Evolutionary conservation across 179 eudicot genomes (phyloP).

Genomic region (Beta lomatogona): DNA sequence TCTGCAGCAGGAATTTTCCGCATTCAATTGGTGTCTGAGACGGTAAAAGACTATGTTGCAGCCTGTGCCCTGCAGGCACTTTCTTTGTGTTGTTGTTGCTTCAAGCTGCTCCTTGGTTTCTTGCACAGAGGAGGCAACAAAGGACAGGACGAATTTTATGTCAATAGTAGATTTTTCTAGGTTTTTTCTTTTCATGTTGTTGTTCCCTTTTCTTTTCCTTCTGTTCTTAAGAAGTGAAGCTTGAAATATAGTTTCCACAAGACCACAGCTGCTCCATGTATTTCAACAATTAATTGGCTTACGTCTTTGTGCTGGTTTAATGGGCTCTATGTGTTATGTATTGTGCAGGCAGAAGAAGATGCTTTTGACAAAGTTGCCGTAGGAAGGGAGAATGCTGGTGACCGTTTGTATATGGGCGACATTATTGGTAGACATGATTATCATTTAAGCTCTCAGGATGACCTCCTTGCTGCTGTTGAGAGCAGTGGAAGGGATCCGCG

Average conservation of each 20-base stretch:
- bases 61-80: no score
- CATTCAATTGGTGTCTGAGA: not conserved
- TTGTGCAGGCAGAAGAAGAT: slow-evolving; percentile 76
- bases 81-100: not conserved
- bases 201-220: not conserved
- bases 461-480: slow-evolving; percentile 27
- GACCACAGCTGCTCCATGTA: not conserved
- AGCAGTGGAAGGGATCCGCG: slow-evolving; percentile 51
- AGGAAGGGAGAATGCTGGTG: slow-evolving; percentile 58
- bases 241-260: not conserved
- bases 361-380: slow-evolving; percentile 69
- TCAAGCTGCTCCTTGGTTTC: not conserved
- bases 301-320: not conserved
- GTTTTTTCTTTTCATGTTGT: not conserved
- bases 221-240: not conserved
- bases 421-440: slow-evolving; percentile 37
- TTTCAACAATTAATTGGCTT: not conserved
- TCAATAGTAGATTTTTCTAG: not conserved
- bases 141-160: not conserved
- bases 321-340: slow-evolving; percentile 3
- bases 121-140: not conserved
- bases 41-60: not conserved
- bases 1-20: not conserved
- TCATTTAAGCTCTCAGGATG: slow-evolving; percentile 31
- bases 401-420: slow-evolving; percentile 57